Evolutionary conservation across 129 eudicot genomes (phyloP), one percentile per base, ranked within the genome.

Genomic region (Escallonia rubra): DNA sequence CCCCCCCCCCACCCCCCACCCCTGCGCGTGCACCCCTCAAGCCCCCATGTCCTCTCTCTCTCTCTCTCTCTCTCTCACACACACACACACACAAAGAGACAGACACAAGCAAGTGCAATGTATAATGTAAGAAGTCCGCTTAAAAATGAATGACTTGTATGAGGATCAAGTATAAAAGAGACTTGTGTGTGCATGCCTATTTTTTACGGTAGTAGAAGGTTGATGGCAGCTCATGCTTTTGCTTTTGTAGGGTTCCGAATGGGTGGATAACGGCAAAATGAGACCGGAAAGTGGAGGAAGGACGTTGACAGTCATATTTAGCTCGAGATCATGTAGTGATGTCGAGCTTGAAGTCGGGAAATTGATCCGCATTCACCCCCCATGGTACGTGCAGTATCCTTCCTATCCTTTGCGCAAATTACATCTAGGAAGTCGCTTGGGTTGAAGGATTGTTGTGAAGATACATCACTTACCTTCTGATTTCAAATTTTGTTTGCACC

Each of bases 331-430:
- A 59, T 89, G 92, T 57, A 67, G 72, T 4, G 83, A 89, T 15
- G 79, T 93, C 59, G 98, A 93, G 74, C 86, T 89, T 71, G 96
- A 93, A 78, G 85, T 82, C 61, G 95, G 91, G 61, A 82, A 80
- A 44, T 41, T 78, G 63, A 77, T 93, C 23, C 83, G 87, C 45
- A 60, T 93, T 65, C 84, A 84, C 68, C 79, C 75, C 16, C 98
- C 98, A 2, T 93, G 98, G 98, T 93, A 80, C 14, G 80, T 69
- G 13, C 39, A 57, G 8, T 42, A 47, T 23, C 48, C 48, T 6
- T 50, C n/a, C 34, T 55, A 8, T 58, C 13, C 40, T 23, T 6
- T n/a, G 40, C 2, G 7, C 39, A 13, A 44, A 1, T 47, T 64
- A 3, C 9, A 1, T 8, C 13, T 8, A 60, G 15, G 8, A 60